A percentile compares a stretch with the other conserved stretches of the same genome.
phyloP scores from a whole-genome alignment of 1,284 basidiomycete genomes.

The Abortiporus biennis region DNA sequence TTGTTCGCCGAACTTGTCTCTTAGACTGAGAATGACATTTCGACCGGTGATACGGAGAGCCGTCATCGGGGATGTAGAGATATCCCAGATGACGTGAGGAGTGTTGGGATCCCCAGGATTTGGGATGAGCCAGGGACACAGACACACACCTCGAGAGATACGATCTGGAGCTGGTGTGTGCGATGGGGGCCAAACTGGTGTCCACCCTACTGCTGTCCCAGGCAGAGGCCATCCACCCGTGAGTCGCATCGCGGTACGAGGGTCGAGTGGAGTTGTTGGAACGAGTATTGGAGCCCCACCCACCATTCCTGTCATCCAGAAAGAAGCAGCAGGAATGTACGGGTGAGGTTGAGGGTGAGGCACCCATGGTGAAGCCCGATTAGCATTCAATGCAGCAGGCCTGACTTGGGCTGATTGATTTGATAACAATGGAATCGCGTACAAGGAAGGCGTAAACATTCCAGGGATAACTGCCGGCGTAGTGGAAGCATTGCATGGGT shows the following conservation, averaged over 20 bases:
- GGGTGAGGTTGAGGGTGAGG: neutral
- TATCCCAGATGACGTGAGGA: constrained; percentile 32
- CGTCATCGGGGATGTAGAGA: constrained; percentile 25
- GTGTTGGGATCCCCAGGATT: constrained; percentile 27
- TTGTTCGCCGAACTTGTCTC: constrained; percentile 15
- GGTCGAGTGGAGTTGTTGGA: neutral
- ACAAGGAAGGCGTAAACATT: no score
- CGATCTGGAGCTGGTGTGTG: neutral
- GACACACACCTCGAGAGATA: constrained; percentile 16
- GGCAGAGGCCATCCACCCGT: constrained; percentile 26
- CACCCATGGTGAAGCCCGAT: neutral
- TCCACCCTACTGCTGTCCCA: constrained; percentile 17
- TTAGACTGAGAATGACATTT: constrained; percentile 21
- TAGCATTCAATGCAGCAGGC: neutral
- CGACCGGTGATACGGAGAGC: constrained; percentile 28
- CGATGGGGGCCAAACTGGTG: constrained; percentile 22
- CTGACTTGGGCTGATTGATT: no score
- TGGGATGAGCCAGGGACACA: constrained; percentile 28
- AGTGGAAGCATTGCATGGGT: no score
- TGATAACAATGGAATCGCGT: no score
- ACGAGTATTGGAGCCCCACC: neutral
- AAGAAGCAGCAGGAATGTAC: neutral
- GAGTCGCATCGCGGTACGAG: constrained; percentile 3
- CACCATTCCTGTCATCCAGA: neutral
- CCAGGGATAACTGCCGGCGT: neutral